phyloP scores from a whole-genome alignment of 129 eudicot genomes.

The Heracleum sosnowskyi region DNA sequence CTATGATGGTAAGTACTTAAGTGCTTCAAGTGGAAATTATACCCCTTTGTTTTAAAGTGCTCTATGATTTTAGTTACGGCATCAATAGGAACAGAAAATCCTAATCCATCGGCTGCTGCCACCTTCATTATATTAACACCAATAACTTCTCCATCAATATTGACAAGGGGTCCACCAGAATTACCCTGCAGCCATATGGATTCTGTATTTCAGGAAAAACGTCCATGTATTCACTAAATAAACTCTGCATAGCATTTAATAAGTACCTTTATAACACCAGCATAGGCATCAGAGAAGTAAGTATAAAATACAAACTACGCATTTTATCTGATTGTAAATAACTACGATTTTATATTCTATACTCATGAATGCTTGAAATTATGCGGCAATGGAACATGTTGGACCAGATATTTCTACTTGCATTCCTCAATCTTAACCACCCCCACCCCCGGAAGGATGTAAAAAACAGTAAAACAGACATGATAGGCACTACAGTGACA shows the following conservation, averaged over 20 bases:
- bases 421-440: background rate
- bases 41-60: constrained; percentile 91
- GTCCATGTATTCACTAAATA: background rate
- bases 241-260: too few relatives aligned
- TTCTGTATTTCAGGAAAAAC: background rate
- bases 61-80: constrained; percentile 70
- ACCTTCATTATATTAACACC: constrained; percentile 68
- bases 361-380: background rate
- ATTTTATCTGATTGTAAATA: background rate
- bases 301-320: background rate
- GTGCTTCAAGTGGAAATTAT: background rate
- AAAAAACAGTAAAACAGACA: background rate
- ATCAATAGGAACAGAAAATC: constrained; percentile 87
- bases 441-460: background rate
- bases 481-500: constrained; percentile 7
- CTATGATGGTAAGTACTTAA: background rate
- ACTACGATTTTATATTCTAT: background rate
- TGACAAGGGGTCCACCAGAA: constrained; percentile 39
- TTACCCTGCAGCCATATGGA: constrained; percentile 50
- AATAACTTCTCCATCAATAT: constrained; percentile 21
- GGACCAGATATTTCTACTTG: background rate
- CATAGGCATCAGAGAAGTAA: background rate
- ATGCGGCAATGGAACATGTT: background rate
- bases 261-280: background rate
- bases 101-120: constrained; percentile 69